Evolutionary conservation across 495 filamentous ascomycete species (phyloP).

Genomic region (Penicillium coffeae): DNA sequence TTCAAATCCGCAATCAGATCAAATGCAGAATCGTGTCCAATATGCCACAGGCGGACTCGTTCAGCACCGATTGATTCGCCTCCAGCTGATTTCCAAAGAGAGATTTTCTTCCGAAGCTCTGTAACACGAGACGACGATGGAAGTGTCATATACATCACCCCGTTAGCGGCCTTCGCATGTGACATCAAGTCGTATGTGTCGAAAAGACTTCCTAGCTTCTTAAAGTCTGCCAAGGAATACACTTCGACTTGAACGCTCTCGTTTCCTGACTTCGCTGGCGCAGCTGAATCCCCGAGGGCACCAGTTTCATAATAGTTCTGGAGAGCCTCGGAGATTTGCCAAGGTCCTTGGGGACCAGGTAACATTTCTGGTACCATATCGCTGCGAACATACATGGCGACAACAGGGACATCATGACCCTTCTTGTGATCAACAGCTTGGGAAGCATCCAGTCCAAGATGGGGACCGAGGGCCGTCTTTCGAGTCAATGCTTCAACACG

Average conservation of each 20-base stretch:
- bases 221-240: slow-evolving; percentile 35
- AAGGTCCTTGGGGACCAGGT: slow-evolving; percentile 42
- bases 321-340: slow-evolving; percentile 31
- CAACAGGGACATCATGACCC: slow-evolving; percentile 56
- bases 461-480: slow-evolving; percentile 51
- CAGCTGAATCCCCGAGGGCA: slow-evolving; percentile 10
- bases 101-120: slow-evolving; percentile 44
- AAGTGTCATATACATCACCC: slow-evolving; percentile 41
- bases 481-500: slow-evolving; percentile 56
- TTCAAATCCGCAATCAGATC: slow-evolving; percentile 36
- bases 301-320: slow-evolving; percentile 40
- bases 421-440: slow-evolving; percentile 41
- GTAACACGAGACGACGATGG: slow-evolving; percentile 34
- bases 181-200: slow-evolving; percentile 47
- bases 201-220: slow-evolving; percentile 36
- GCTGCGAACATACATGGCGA: slow-evolving; percentile 53
- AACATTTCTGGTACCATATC: slow-evolving; percentile 45
- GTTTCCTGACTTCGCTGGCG: slow-evolving; percentile 9
- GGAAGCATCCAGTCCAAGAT: slow-evolving; percentile 46
- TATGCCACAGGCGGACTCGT: slow-evolving; percentile 42
- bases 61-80: slow-evolving; percentile 25
- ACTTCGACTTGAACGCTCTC: slow-evolving; percentile 39
- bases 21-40: slow-evolving; percentile 40
- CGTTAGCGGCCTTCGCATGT: slow-evolving; percentile 33
- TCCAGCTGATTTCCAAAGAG: slow-evolving; percentile 27